phyloP scores from a whole-genome alignment of 768 basidiomycete species.

The Clavaria fumosa region DNA sequence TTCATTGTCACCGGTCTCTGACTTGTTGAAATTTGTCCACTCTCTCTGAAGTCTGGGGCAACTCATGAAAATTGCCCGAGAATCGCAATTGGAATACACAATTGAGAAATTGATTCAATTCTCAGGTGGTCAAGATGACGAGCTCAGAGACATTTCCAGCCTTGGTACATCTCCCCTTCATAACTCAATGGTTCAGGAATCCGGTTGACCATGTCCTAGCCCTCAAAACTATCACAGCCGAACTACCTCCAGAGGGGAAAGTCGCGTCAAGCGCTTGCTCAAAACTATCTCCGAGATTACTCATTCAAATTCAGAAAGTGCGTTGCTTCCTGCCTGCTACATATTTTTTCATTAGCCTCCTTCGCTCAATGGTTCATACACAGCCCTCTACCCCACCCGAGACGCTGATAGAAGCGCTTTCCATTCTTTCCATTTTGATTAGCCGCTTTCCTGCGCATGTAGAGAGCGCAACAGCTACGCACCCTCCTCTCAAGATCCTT shows the following conservation, averaged over 20 bases:
- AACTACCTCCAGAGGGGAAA: constrained; percentile 70
- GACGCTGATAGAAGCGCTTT: constrained; percentile 67
- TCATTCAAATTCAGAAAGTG: constrained; percentile 68
- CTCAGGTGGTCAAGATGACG: constrained; percentile 78
- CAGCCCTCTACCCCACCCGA: constrained; percentile 62
- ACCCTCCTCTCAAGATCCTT: constrained; percentile 49
- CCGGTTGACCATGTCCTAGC: constrained; percentile 29
- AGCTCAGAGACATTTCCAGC: constrained; percentile 85
- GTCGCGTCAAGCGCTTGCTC: constrained; percentile 68
- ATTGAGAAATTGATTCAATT: constrained; percentile 83
- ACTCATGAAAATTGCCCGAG: constrained; percentile 78
- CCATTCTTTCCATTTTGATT: constrained; percentile 79
- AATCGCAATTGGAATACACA: constrained; percentile 68
- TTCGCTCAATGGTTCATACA: constrained; percentile 5
- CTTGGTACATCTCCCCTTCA: constrained; percentile 41
- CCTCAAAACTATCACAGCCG: constrained; percentile 87
- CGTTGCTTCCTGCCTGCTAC: constrained; percentile 8
- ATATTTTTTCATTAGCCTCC: background rate
- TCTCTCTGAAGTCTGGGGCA: constrained; percentile 53
- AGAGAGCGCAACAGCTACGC: constrained; percentile 32
- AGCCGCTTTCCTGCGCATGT: constrained; percentile 67
- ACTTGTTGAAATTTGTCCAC: constrained; percentile 6
- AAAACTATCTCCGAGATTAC: constrained; percentile 71
- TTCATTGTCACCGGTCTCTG: background rate
- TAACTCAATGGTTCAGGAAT: constrained; percentile 1